Evolutionary conservation across 1,284 basidiomycete genomes (phyloP), one percentile per base, ranked within the genome.

Genomic region (Ceratorhiza oryzae-sativae): DNA sequence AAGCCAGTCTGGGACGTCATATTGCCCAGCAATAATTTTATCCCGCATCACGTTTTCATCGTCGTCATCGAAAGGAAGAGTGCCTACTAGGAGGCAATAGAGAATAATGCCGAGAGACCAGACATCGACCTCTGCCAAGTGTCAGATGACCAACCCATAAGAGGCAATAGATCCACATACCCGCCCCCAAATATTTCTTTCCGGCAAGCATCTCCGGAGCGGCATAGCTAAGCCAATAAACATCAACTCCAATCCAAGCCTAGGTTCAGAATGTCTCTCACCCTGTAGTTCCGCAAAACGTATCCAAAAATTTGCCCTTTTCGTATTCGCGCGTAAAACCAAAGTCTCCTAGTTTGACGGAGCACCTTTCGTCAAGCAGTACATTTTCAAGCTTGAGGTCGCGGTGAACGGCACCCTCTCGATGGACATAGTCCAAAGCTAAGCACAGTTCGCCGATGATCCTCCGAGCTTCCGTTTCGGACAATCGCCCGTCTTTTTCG

Each of bases 351-450:
- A 99, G 86, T 80, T 96, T 96, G 76, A 96, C 88, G 63, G 91
- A 86, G 79, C 93, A 90, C 59, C 89, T 86, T 78, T 95, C 93
- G 78, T 98, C 95, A 55, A 98, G 82, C 62, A 98, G 83, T 0
- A 97, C 91, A 77, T 98, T 99, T 83, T 98, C 97, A 72, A 98
- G 86, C 82, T 98, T 98, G 78, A 98, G 86, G 81, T 98, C 96
- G 20, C 97, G 88, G 80, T 98, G 96, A 4, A 96, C 94, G 74
- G 97, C 94, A 46, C 94, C 94, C 80, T 93, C 91, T 72, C 88
- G 87, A 77, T 97, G 95, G 45, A 98, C 86, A 78, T 94, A 94
- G 58, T 92, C 93, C 20, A 98, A 93, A 0, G 95, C 95, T n/a
- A 97, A 90, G 78, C 94, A 94, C n/a, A 98, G 84, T 80, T 98